These are phyloP conservation scores for Coelastrella sp. DNA, from an alignment of 139 green algal species.

Conservation along the genomic window DNA sequence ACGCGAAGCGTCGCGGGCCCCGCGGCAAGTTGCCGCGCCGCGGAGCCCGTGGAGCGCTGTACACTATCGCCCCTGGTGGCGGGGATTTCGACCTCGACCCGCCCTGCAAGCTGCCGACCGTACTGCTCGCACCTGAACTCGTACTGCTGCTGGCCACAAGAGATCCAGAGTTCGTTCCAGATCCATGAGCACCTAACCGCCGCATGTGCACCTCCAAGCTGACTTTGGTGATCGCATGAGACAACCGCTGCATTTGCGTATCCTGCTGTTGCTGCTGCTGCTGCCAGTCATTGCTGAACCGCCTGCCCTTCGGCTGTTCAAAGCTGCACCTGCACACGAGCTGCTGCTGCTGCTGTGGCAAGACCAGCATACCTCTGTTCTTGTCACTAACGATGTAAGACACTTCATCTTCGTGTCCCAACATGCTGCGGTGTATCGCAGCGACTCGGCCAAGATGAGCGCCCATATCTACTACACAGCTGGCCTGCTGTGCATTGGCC, in stretches of 20 bases:
- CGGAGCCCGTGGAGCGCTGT: neutral
- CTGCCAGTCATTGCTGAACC: neutral
- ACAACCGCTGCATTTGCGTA: neutral
- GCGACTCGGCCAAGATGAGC: neutral
- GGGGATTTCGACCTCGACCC: neutral
- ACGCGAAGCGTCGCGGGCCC: neutral
- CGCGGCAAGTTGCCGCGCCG: neutral
- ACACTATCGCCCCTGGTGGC: neutral
- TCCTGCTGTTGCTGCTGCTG: slow-evolving; percentile 19
- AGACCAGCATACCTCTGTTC: neutral
- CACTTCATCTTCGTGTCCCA: neutral
- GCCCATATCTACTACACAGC: neutral
- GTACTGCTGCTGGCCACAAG: neutral
- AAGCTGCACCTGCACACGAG: slow-evolving; percentile 65
- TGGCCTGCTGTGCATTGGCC: neutral
- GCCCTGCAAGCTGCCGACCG: neutral
- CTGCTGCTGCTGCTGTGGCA: slow-evolving; percentile 37
- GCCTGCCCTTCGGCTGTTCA: neutral
- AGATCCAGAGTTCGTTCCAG: neutral
- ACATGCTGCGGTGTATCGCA: neutral
- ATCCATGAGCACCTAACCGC: neutral
- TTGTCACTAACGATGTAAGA: neutral
- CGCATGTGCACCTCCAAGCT: slow-evolving; percentile 13
- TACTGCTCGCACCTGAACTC: neutral
- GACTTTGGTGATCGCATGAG: slow-evolving; percentile 14